Evolutionary conservation across 768 basidiomycete genomes (phyloP).

Genomic region (Leucocoprinus sp.): DNA sequence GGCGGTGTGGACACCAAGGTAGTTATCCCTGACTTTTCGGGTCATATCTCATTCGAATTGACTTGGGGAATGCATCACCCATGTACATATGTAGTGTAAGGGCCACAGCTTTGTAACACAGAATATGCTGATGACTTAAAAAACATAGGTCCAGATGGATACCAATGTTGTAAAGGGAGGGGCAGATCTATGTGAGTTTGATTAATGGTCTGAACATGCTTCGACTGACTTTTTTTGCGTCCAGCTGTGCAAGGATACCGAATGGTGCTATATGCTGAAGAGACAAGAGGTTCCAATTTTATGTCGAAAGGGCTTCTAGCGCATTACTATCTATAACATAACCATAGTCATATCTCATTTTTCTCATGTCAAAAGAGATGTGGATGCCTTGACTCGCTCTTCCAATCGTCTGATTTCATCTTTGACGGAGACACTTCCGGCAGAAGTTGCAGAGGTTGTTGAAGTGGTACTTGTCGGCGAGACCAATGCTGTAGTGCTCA

Average conservation of each 20-base stretch:
- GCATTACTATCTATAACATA: not conserved
- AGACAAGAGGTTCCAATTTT: not conserved
- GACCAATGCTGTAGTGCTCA: not conserved
- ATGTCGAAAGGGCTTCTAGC: not conserved
- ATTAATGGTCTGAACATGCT: too few relatives aligned
- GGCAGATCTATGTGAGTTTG: slow-evolving; percentile 2
- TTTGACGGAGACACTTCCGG: slow-evolving; percentile 26
- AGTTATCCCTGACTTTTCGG: not conserved
- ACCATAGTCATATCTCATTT: not conserved
- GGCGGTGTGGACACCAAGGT: not conserved
- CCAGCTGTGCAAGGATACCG: not conserved
- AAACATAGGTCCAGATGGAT: not conserved
- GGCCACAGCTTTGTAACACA: not conserved
- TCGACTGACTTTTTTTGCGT: not conserved
- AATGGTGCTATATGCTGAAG: not conserved
- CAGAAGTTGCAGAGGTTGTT: slow-evolving; percentile 7
- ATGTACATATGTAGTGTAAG: slow-evolving; percentile 1
- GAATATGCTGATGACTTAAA: not conserved
- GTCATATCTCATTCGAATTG: not conserved
- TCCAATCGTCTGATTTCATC: slow-evolving; percentile 34
- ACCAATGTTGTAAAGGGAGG: slow-evolving; percentile 3
- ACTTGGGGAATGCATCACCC: not conserved
- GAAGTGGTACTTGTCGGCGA: slow-evolving; percentile 1
- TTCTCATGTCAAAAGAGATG: not conserved
- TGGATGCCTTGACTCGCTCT: slow-evolving; percentile 20